Percentiles rank a stretch among this genome's conserved stretches.
Conservation (phyloP, 2,329 filamentous ascomycete species). For the Diaporthe nobilis region DNA sequence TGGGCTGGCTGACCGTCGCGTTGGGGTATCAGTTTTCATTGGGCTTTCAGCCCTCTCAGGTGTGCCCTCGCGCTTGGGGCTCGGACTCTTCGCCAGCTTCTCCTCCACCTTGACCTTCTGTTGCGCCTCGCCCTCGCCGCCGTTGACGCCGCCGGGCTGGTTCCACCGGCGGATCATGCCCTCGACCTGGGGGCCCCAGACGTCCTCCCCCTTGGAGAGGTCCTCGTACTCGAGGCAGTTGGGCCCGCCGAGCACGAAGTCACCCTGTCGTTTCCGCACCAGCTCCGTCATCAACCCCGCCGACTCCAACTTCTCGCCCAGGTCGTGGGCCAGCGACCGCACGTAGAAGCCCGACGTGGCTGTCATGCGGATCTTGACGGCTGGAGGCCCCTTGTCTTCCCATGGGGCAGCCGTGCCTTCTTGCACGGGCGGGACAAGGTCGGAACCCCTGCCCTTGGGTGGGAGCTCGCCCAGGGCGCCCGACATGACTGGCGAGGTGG, state of each 20-base stretch:
- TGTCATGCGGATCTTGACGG: constrained; percentile 87
- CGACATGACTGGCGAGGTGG: constrained; percentile 66
- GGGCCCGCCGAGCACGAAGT: constrained; percentile 78
- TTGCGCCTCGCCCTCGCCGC: constrained; percentile 42
- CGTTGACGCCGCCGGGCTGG: constrained; percentile 41
- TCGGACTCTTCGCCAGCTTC: constrained; percentile 32
- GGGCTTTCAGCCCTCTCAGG: constrained; percentile 15
- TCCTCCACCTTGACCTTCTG: constrained; percentile 40
- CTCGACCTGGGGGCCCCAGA: constrained; percentile 85
- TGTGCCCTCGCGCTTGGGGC: constrained; percentile 22
- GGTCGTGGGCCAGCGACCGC: constrained; percentile 91
- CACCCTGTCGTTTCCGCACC: constrained; percentile 83
- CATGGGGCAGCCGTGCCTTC: constrained; percentile 67
- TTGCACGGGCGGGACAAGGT: constrained; percentile 66
- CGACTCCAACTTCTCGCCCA: constrained; percentile 85
- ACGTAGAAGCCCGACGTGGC: constrained; percentile 98
- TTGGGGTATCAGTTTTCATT: constrained; percentile 1
- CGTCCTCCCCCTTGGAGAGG: constrained; percentile 79
- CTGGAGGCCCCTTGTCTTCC: constrained; percentile 77
- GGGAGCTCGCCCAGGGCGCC: constrained; percentile 67
- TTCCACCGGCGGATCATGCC: constrained; percentile 61
- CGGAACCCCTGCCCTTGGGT: constrained; percentile 62
- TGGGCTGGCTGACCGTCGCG: background rate
- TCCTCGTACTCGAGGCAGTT: constrained; percentile 87
- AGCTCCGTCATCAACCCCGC: constrained; percentile 90